Percentiles rank a stretch among this genome's conserved stretches.
phyloP scores from a whole-genome alignment of 2,329 filamentous ascomycete species.

The Neopestalotiopsis clavispora region DNA sequence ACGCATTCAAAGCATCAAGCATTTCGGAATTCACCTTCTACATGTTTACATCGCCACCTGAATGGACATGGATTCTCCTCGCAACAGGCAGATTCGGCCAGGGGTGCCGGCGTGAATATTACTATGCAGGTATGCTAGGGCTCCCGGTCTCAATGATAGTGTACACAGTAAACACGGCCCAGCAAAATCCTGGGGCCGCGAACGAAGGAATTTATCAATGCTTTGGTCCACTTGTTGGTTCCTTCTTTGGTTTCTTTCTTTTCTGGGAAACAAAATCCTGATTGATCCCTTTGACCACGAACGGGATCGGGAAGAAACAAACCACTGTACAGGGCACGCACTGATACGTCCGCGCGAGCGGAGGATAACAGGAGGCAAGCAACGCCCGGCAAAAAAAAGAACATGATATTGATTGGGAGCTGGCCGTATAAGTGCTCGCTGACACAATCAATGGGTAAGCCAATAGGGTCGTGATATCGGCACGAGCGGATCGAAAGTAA shows the following conservation, averaged over 20 bases:
- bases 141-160: not conserved
- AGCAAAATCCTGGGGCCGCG: not conserved
- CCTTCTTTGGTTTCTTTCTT: not conserved
- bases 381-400: conserved; percentile 15
- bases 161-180: not conserved
- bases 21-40: not conserved
- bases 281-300: not conserved
- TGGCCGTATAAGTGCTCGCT: conserved; percentile 17
- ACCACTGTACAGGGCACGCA: not conserved
- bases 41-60: not conserved
- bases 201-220: no score
- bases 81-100: not conserved
- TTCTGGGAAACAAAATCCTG: conserved; percentile 3
- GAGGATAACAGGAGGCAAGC: conserved; percentile 2
- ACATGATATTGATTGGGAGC: conserved; percentile 29
- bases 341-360: not conserved
- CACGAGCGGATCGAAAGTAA: conserved; percentile 13
- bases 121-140: conserved; percentile 1
- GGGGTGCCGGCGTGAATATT: not conserved
- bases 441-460: conserved; percentile 18
- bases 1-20: not conserved
- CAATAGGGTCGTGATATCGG: conserved; percentile 27
- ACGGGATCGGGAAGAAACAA: conserved; percentile 11
- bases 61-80: not conserved
- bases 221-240: not conserved